Conservation (phyloP, 768 basidiomycete genomes). For the Hemileccinum rubropunctum region DNA sequence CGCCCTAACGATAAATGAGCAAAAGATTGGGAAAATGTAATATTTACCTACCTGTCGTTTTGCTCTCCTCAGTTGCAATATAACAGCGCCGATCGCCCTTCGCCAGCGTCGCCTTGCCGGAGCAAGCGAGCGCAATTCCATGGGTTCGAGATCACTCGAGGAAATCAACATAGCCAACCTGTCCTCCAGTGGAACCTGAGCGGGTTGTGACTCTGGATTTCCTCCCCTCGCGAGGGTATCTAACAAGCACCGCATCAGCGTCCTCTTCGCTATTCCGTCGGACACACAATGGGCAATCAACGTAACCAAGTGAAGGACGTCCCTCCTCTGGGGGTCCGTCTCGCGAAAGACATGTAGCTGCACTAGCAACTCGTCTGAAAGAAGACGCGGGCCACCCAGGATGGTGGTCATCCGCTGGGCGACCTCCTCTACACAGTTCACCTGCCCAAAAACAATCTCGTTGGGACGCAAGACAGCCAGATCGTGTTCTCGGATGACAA, state of each 20-base stretch:
- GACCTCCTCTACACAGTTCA: slow-evolving; percentile 36
- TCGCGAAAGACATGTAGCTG: slow-evolving; percentile 42
- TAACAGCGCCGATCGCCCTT: slow-evolving; percentile 38
- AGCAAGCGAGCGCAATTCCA: slow-evolving; percentile 25
- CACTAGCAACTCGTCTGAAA: slow-evolving; percentile 42
- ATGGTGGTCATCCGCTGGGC: slow-evolving; percentile 25
- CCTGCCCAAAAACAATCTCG: slow-evolving; percentile 38
- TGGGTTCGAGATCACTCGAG: slow-evolving; percentile 37
- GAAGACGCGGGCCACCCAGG: slow-evolving; percentile 32
- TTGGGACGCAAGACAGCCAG: slow-evolving; percentile 29
- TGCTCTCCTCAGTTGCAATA: slow-evolving; percentile 32
- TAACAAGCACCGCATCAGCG: slow-evolving; percentile 44
- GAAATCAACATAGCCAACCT: slow-evolving; percentile 42
- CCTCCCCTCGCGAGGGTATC: slow-evolving; percentile 33
- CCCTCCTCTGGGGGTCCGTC: slow-evolving; percentile 26
- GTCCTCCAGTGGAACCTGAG: slow-evolving; percentile 30
- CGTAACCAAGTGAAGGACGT: slow-evolving; percentile 41
- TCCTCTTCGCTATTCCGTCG: slow-evolving; percentile 45
- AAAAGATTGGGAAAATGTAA: background rate
- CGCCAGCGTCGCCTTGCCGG: slow-evolving; percentile 44
- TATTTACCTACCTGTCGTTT: slow-evolving; percentile 35
- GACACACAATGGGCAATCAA: slow-evolving; percentile 48
- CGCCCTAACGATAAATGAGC: slow-evolving; percentile 39
- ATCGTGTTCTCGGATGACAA: slow-evolving; percentile 40
- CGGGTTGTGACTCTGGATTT: background rate